These are phyloP conservation scores for Fusarium sp. DNA, from an alignment of 2,329 filamentous ascomycete species.

Conservation along the genomic window DNA sequence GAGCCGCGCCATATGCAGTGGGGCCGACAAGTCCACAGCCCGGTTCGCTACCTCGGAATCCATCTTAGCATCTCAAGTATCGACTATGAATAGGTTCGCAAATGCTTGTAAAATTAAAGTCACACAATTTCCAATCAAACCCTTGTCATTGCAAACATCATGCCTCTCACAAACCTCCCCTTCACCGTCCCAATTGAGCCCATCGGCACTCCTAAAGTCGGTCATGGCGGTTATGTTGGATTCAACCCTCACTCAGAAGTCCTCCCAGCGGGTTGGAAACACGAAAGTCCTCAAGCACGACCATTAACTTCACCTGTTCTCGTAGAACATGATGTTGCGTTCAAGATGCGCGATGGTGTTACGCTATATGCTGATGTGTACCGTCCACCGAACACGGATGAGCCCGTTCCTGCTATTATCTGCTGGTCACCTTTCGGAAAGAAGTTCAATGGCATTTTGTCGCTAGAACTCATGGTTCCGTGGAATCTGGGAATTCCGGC, in stretches of 20 bases:
- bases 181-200: conserved; percentile 1
- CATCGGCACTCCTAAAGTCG: background rate
- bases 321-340: conserved; percentile 7
- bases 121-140: background rate
- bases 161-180: conserved; percentile 3
- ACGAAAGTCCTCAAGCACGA: background rate
- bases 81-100: background rate
- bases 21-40: conserved; percentile 2
- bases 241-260: conserved; percentile 4
- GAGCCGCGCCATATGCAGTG: background rate
- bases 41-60: conserved; percentile 6
- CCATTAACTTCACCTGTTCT: background rate
- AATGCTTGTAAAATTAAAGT: fast-evolving
- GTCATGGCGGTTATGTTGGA: background rate
- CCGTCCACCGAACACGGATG: background rate
- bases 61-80: fast-evolving
- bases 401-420: background rate
- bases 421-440: conserved; percentile 18
- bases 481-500: background rate
- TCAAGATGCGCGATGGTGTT: background rate
- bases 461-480: background rate
- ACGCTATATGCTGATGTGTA: conserved; percentile 8
- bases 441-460: conserved; percentile 11
- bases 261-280: background rate
- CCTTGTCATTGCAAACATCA: background rate